These are phyloP conservation scores for Vishniacozyma victoriae DNA, from an alignment of 768 basidiomycete species.

Conservation along the genomic window DNA sequence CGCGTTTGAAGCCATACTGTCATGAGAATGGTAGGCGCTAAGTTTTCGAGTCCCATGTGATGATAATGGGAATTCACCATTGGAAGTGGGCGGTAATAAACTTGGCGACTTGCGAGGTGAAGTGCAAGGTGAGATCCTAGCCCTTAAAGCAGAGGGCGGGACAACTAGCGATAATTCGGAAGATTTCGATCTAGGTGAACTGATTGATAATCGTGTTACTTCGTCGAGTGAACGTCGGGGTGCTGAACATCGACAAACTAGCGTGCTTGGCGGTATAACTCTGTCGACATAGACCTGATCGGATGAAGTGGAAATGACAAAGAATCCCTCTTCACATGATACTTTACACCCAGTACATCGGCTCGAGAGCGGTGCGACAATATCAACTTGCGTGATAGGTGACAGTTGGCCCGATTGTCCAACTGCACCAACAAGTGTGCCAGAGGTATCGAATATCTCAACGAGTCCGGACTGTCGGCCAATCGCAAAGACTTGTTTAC, in stretches of 20 bases:
- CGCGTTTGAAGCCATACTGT: slow-evolving; percentile 1
- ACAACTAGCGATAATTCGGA: slow-evolving; percentile 8
- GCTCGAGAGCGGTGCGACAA: slow-evolving; percentile 56
- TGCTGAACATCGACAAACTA: slow-evolving; percentile 18
- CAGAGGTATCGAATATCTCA: slow-evolving; percentile 21
- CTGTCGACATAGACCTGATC: slow-evolving; percentile 63
- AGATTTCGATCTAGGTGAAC: not conserved
- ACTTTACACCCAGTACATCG: slow-evolving; percentile 69
- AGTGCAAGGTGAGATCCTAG: slow-evolving; percentile 7
- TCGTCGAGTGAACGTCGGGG: slow-evolving; percentile 14
- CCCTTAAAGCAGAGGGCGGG: slow-evolving; percentile 13
- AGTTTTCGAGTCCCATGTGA: slow-evolving; percentile 29
- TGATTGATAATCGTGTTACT: not conserved
- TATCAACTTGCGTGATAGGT: slow-evolving; percentile 56
- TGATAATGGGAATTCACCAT: slow-evolving; percentile 40
- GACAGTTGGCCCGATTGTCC: slow-evolving; percentile 54
- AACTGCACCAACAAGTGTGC: slow-evolving; percentile 52
- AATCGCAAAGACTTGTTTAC: slow-evolving; percentile 1
- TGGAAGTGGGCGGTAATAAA: slow-evolving; percentile 22
- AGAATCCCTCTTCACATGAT: slow-evolving; percentile 60
- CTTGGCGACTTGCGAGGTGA: slow-evolving; percentile 29
- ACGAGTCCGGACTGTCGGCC: slow-evolving; percentile 13
- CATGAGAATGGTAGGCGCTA: slow-evolving; percentile 22
- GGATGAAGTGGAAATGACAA: slow-evolving; percentile 62
- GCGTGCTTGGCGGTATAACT: slow-evolving; percentile 45